A percentile compares a stretch with the other conserved stretches of the same genome.
These are phyloP conservation scores for Kwoniella botswanensis DNA, from an alignment of 768 basidiomycete species.

Conservation along the genomic window DNA sequence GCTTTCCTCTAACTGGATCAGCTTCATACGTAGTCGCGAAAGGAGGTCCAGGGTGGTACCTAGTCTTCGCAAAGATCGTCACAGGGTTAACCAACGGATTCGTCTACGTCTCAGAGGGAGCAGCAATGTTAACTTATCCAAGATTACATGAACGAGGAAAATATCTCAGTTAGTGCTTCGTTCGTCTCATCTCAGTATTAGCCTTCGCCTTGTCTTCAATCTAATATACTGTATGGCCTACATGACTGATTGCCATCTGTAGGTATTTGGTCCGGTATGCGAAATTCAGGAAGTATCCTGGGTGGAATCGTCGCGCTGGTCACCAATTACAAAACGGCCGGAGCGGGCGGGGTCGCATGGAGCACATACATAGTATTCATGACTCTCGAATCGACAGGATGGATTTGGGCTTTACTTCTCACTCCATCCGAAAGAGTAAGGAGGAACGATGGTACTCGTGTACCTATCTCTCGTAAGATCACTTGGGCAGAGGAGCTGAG, in stretches of 20 bases:
- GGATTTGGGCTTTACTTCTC: conserved; percentile 24
- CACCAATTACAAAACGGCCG: conserved; percentile 18
- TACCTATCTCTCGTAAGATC: conserved; percentile 18
- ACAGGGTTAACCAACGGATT: conserved; percentile 22
- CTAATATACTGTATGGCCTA: too few species aligned
- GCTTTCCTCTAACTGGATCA: conserved; percentile 21
- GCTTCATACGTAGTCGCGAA: conserved; percentile 21
- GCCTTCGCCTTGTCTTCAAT: too few species aligned
- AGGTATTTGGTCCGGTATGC: conserved; percentile 35
- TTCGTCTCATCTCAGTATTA: not conserved
- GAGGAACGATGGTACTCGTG: conserved; percentile 22
- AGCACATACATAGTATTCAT: conserved; percentile 36
- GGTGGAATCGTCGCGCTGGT: conserved; percentile 26
- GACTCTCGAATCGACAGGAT: conserved; percentile 23
- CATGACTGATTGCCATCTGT: not conserved
- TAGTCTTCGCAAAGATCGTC: not conserved
- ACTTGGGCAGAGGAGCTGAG: conserved; percentile 26
- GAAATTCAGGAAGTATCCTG: conserved; percentile 24
- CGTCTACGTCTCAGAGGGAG: conserved; percentile 28
- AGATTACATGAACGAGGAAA: conserved; percentile 12
- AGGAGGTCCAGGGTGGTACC: not conserved
- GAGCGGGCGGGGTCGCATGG: conserved; percentile 26
- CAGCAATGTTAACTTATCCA: conserved; percentile 35
- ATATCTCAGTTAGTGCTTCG: conserved; percentile 5
- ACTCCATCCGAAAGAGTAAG: conserved; percentile 24